Conservation (phyloP, 163 green algal genomes). For the Trebouxiophyceae sp. region DNA sequence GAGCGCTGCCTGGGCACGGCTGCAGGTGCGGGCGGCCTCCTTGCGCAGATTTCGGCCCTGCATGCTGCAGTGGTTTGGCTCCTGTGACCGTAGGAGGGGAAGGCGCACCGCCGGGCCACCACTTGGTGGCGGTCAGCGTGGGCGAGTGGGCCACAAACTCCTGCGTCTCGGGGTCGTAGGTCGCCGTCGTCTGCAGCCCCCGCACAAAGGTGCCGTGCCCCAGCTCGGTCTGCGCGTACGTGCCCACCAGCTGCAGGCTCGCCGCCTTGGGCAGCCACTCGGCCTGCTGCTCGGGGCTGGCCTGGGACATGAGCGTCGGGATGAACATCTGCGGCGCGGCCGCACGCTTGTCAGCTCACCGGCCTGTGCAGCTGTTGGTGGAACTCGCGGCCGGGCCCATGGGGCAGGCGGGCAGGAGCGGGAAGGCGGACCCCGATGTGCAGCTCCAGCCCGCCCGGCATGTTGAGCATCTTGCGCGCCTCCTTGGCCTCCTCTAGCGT, state of each 20-base stretch:
- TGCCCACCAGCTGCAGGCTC: slow-evolving; percentile 66
- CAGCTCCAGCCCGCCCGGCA: slow-evolving; percentile 81
- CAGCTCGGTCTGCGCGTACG: slow-evolving; percentile 89
- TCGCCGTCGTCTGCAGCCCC: slow-evolving; percentile 91
- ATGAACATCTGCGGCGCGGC: slow-evolving; percentile 79
- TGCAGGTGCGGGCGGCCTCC: no score
- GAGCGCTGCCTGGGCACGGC: no score
- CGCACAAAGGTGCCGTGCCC: slow-evolving; percentile 92
- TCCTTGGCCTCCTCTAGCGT: slow-evolving; percentile 68
- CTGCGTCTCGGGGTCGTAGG: slow-evolving; percentile 64
- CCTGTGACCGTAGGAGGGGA: neutral
- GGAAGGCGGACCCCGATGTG: slow-evolving; percentile 71
- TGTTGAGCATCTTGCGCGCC: slow-evolving; percentile 65
- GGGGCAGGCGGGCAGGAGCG: neutral
- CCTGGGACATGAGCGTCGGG: slow-evolving; percentile 78
- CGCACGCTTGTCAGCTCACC: neutral
- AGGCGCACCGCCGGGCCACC: slow-evolving; percentile 80
- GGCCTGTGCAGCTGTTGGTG: neutral
- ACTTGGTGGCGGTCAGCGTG: slow-evolving; percentile 85
- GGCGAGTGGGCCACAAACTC: slow-evolving; percentile 92
- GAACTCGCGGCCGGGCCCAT: neutral
- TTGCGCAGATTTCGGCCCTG: no score
- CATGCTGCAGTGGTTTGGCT: no score
- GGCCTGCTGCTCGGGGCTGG: slow-evolving; percentile 71
- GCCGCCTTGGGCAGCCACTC: slow-evolving; percentile 71